Percentiles rank a stretch among this genome's conserved stretches.
Conservation (phyloP, 176 grass and related monocot genomes). For the Avena atlantica region DNA sequence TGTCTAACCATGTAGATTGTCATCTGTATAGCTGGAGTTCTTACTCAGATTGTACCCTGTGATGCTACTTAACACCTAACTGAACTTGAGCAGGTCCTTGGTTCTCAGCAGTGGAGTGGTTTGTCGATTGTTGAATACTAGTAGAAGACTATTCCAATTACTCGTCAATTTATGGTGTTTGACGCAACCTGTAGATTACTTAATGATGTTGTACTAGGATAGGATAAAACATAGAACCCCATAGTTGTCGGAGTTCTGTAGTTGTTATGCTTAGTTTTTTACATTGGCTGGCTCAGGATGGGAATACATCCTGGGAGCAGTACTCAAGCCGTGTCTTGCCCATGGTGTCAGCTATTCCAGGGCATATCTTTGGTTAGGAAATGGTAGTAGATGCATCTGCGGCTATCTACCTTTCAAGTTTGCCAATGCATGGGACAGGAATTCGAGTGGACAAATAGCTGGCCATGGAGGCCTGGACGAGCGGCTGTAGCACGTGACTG, state of each 20-base stretch:
- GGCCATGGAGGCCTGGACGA: too few relatives aligned
- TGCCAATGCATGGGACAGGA: too few relatives aligned
- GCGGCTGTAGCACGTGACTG: too few relatives aligned
- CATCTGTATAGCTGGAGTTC: too few relatives aligned
- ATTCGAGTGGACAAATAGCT: too few relatives aligned
- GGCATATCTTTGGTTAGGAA: too few relatives aligned
- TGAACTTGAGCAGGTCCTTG: neutral
- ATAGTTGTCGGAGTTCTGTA: neutral
- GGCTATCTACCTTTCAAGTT: too few relatives aligned
- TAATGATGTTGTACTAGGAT: neutral
- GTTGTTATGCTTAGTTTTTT: too few relatives aligned
- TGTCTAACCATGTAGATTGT: neutral
- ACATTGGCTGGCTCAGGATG: too few relatives aligned
- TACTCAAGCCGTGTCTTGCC: too few relatives aligned
- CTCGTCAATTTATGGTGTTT: neutral
- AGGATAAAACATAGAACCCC: neutral
- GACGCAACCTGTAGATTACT: neutral
- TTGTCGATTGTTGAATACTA: neutral
- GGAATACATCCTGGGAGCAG: neutral
- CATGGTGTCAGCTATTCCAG: too few relatives aligned
- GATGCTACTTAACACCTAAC: constrained; percentile 17
- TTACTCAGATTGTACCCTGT: neutral
- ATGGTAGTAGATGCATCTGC: too few relatives aligned
- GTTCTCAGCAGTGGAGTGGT: neutral
- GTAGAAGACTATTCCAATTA: neutral